Percentiles rank a stretch among this genome's conserved stretches.
These are phyloP conservation scores for Fraxinus velutina DNA, from an alignment of 305 asterid species.

Conservation along the genomic window DNA sequence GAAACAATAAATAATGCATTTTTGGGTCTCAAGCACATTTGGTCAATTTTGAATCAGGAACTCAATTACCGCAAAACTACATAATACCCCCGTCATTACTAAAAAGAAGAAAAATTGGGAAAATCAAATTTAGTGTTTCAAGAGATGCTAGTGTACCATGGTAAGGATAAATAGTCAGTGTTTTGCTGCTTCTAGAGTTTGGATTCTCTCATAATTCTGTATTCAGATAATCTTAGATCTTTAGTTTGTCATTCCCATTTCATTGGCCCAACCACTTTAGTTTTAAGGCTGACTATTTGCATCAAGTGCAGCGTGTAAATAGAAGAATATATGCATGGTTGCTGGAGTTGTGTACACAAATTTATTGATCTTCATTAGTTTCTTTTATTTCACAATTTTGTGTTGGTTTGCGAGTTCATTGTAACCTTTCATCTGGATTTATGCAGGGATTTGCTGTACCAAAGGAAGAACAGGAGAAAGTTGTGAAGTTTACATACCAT, in stretches of 20 bases:
- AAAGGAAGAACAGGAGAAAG: constrained; percentile 64
- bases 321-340: background rate
- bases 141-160: background rate
- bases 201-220: background rate
- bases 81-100: background rate
- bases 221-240: background rate
- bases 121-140: background rate
- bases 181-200: background rate
- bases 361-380: background rate
- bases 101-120: background rate
- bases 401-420: background rate
- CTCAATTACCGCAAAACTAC: background rate
- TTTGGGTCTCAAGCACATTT: background rate
- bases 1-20: background rate
- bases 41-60: background rate
- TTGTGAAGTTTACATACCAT: constrained; percentile 54
- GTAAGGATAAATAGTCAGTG: background rate
- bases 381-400: background rate
- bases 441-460: constrained; percentile 73
- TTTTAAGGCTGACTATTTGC: background rate
- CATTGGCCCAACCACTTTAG: background rate
- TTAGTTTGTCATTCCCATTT: background rate
- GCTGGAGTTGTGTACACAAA: background rate
- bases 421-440: constrained; percentile 11
- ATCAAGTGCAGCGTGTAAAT: background rate